Conservation (phyloP, 2,329 filamentous ascomycete species). For the Monosporascus sp. region DNA sequence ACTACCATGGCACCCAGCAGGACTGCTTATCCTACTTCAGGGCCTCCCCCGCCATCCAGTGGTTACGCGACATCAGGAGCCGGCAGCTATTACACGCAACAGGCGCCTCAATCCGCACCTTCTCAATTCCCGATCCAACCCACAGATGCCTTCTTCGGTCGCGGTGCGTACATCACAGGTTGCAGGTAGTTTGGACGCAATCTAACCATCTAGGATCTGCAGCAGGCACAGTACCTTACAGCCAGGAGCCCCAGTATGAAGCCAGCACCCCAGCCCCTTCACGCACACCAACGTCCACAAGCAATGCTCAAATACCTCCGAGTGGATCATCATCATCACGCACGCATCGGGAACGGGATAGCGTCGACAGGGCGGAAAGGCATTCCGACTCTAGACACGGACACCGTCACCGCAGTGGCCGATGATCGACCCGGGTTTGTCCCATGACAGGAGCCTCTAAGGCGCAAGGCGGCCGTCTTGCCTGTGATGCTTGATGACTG, state of each 20-base stretch:
- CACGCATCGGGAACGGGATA: constrained; percentile 17
- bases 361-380: constrained; percentile 23
- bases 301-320: constrained; percentile 24
- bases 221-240: constrained; percentile 41
- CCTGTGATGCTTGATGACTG: constrained; percentile 21
- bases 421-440: constrained; percentile 14
- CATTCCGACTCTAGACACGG: constrained; percentile 23
- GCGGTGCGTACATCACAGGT: constrained; percentile 50
- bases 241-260: constrained; percentile 48
- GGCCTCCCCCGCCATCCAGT: constrained; percentile 16
- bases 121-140: constrained; percentile 38
- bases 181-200: constrained; percentile 16
- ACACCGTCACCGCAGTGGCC: constrained; percentile 22
- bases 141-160: constrained; percentile 50
- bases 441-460: constrained; percentile 5
- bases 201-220: constrained; percentile 49
- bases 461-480: constrained; percentile 16
- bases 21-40: constrained; percentile 26
- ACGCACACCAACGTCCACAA: constrained; percentile 19
- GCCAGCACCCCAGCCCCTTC: constrained; percentile 31
- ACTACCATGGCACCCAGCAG: constrained; percentile 23
- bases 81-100: constrained; percentile 24
- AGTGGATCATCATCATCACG: constrained; percentile 24
- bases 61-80: constrained; percentile 21
- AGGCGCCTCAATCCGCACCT: constrained; percentile 25